Conservation (phyloP, 2,329 filamentous ascomycete genomes). For the Pseudocercospora cruenta region DNA sequence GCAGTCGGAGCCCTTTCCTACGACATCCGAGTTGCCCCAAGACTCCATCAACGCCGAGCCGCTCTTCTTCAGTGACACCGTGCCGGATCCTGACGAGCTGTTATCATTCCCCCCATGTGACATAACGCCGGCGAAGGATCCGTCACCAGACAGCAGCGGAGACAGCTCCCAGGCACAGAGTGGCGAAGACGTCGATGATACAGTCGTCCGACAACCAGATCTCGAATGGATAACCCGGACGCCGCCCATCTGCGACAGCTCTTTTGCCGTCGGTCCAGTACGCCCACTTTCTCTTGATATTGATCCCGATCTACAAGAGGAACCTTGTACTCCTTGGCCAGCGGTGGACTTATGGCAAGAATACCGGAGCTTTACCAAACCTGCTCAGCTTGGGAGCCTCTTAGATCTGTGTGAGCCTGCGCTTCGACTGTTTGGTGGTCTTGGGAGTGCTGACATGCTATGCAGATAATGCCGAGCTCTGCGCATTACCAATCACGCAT, state of each 20-base stretch:
- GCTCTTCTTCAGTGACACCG: neutral
- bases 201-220: neutral
- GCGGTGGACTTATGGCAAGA: slow-evolving; percentile 1
- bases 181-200: neutral
- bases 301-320: neutral
- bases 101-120: neutral
- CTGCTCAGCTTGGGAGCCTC: neutral
- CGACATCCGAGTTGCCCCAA: neutral
- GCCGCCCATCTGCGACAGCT: slow-evolving; percentile 1
- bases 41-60: neutral
- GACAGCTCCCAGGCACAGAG: neutral
- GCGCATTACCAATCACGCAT: slow-evolving; percentile 6
- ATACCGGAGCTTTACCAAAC: slow-evolving; percentile 1
- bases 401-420: neutral
- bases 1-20: neutral
- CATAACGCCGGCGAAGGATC: neutral
- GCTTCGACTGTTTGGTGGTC: neutral
- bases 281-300: neutral
- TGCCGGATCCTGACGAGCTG: neutral
- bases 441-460: neutral
- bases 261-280: neutral
- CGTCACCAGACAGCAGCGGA: neutral
- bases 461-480: slow-evolving; percentile 8
- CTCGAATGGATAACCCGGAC: slow-evolving; percentile 1
- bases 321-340: neutral